phyloP scores from a whole-genome alignment of 345 rosid genomes.

The Salix udensis region DNA sequence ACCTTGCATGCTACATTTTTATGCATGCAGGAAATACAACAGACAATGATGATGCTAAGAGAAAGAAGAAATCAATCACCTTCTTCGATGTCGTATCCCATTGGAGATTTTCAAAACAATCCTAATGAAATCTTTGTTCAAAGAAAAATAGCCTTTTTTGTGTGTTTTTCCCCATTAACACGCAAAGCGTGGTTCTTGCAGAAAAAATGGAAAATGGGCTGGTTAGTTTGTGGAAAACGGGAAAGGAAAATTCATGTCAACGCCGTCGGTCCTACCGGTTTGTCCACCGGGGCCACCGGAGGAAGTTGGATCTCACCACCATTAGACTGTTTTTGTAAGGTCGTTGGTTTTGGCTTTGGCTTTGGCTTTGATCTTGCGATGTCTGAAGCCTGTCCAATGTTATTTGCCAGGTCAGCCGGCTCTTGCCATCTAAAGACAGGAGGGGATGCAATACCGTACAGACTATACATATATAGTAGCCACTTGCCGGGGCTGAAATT shows the following conservation, averaged over 20 bases:
- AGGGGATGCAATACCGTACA: no score
- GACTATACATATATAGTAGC: no score
- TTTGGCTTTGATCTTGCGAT: no score
- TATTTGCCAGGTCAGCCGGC: no score
- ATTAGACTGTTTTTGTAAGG: not conserved
- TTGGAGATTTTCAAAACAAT: not conserved
- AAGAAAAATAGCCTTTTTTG: no score
- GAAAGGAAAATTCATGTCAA: not conserved
- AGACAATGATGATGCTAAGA: not conserved
- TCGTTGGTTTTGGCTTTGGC: no score
- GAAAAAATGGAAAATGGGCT: not conserved
- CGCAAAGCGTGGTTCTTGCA: not conserved
- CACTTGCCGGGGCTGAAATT: no score
- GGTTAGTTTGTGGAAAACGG: not conserved
- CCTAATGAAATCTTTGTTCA: not conserved
- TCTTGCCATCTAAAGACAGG: no score
- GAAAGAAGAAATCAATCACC: not conserved
- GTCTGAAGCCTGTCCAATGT: no score
- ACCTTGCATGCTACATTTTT: not conserved
- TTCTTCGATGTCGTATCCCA: conserved; percentile 5
- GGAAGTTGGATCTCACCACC: not conserved
- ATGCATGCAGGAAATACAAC: not conserved
- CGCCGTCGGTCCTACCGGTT: not conserved
- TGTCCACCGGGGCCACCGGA: not conserved
- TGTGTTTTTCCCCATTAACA: no score